Evolutionary conservation across 306 rosid genomes (phyloP).

Genomic region (Styphnolobium japonicum): DNA sequence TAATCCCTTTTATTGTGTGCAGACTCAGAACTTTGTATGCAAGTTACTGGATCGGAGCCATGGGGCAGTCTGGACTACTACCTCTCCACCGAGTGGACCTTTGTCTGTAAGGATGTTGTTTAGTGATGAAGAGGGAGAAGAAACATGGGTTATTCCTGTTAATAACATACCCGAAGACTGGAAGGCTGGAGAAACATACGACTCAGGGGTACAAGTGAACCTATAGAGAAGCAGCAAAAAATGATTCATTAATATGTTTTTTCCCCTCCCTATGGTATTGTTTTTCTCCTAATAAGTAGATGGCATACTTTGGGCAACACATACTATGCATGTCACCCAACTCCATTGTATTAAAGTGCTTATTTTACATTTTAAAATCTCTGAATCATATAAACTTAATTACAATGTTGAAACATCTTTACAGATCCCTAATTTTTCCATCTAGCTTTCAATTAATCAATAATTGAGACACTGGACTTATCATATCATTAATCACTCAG

Average conservation of each 20-base stretch:
- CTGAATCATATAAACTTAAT: not conserved
- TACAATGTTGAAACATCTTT: not conserved
- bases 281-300: not conserved
- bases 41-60: slow-evolving; percentile 62
- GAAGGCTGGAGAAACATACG: slow-evolving; percentile 68
- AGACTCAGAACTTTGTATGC: slow-evolving; percentile 61
- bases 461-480: not conserved
- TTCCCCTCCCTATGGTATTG: not conserved
- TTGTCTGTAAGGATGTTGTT: slow-evolving; percentile 68
- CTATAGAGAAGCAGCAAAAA: not conserved
- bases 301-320: not conserved
- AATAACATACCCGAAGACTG: slow-evolving; percentile 66
- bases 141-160: slow-evolving; percentile 67
- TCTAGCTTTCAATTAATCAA: not conserved
- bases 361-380: not conserved
- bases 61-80: slow-evolving; percentile 72
- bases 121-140: slow-evolving; percentile 61
- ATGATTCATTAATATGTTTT: not conserved
- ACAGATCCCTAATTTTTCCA: not conserved
- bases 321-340: not conserved
- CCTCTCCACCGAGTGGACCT: slow-evolving; percentile 71
- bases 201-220: slow-evolving; percentile 75
- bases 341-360: not conserved
- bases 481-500: not conserved
- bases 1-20: not conserved